Percentiles rank a stretch among this genome's conserved stretches.
phyloP scores from a whole-genome alignment of 2,329 filamentous ascomycete genomes.

The Pestalotiopsis sp. region DNA sequence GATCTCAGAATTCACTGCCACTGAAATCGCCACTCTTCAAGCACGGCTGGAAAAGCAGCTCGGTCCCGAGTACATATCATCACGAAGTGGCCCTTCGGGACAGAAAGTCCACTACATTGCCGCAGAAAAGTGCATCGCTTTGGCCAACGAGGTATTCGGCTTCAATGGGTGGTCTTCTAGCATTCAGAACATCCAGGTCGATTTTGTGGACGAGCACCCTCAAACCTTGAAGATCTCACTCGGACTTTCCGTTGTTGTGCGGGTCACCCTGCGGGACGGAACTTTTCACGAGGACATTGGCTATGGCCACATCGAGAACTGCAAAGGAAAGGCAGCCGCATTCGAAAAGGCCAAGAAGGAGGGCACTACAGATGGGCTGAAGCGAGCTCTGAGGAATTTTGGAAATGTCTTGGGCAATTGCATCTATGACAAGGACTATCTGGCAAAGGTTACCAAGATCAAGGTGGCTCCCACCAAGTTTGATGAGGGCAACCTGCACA shows the following conservation, averaged over 20 bases:
- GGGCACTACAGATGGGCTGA: constrained; percentile 91
- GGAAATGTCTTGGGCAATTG: constrained; percentile 98
- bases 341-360: constrained; percentile 99
- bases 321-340: constrained; percentile 89
- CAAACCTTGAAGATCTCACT: constrained; percentile 79
- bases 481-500: constrained; percentile 77
- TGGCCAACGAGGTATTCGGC: constrained; percentile 36
- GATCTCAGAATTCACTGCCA: constrained; percentile 82
- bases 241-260: constrained; percentile 86
- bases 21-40: constrained; percentile 86
- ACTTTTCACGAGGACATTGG: constrained; percentile 98
- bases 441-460: constrained; percentile 86
- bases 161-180: constrained; percentile 77
- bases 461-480: constrained; percentile 80
- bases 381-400: constrained; percentile 86
- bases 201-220: constrained; percentile 88
- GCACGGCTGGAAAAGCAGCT: constrained; percentile 88
- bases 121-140: constrained; percentile 94
- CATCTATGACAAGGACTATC: constrained; percentile 94
- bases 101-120: constrained; percentile 90
- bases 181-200: constrained; percentile 93
- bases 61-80: constrained; percentile 93
- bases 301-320: constrained; percentile 96
- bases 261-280: constrained; percentile 87
- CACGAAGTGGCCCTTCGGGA: constrained; percentile 79